Percentiles rank a stretch among this genome's conserved stretches.
These are phyloP conservation scores for Leptosphaerulina australis DNA, from an alignment of 2,329 filamentous ascomycete species.

Conservation along the genomic window DNA sequence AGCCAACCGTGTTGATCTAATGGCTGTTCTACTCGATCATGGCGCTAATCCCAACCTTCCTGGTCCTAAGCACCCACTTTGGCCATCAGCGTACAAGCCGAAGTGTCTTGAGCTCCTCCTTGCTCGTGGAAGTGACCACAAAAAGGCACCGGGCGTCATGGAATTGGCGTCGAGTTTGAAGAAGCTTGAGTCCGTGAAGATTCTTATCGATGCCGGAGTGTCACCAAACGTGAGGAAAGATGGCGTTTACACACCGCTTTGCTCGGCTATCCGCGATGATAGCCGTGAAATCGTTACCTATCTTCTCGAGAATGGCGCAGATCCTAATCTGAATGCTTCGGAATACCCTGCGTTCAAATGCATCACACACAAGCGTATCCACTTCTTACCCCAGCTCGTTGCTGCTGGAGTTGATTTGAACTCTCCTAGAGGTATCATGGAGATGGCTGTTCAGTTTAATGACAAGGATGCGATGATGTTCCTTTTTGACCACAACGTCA, in stretches of 20 bases:
- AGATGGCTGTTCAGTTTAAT: conserved; percentile 67
- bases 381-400: conserved; percentile 63
- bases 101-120: conserved; percentile 65
- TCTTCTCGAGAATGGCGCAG: conserved; percentile 60
- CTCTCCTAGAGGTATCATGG: conserved; percentile 68
- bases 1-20: conserved; percentile 62
- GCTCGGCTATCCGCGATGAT: conserved; percentile 71
- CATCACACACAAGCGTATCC: conserved; percentile 67
- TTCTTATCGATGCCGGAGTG: conserved; percentile 65
- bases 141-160: conserved; percentile 67
- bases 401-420: conserved; percentile 65
- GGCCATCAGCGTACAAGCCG: conserved; percentile 67
- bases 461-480: conserved; percentile 66
- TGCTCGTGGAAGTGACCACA: conserved; percentile 63
- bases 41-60: conserved; percentile 71
- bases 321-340: conserved; percentile 62
- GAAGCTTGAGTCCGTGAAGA: conserved; percentile 65
- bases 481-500: conserved; percentile 65
- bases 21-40: conserved; percentile 61
- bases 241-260: conserved; percentile 70
- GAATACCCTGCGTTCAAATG: conserved; percentile 73
- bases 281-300: conserved; percentile 66
- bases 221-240: conserved; percentile 68
- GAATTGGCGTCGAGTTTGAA: conserved; percentile 68
- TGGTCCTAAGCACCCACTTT: conserved; percentile 71